Evolutionary conservation across 495 filamentous ascomycete species (phyloP).

Genomic region (Hypoxylon crocopeplum): DNA sequence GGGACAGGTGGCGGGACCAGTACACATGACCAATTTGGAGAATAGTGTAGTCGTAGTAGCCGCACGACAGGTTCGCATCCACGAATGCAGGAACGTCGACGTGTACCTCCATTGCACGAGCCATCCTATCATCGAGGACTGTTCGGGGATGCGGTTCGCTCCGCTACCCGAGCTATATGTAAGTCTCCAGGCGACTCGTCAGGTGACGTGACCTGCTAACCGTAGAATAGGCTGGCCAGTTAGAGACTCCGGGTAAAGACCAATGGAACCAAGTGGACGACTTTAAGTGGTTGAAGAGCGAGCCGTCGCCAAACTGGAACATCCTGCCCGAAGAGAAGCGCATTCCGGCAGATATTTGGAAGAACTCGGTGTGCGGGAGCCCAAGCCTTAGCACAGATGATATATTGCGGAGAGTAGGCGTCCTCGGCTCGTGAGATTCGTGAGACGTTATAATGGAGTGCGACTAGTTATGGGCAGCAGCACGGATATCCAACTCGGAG

Average conservation of each 20-base stretch:
- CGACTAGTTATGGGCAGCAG: too few relatives aligned
- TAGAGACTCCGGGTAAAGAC: constrained; percentile 54
- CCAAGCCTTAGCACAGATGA: constrained; percentile 69
- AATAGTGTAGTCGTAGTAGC: constrained; percentile 77
- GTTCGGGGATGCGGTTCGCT: constrained; percentile 77
- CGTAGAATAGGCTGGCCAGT: constrained; percentile 40
- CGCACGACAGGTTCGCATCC: constrained; percentile 87
- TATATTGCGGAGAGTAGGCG: constrained; percentile 66
- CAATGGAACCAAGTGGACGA: constrained; percentile 92
- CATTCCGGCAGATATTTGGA: constrained; percentile 71
- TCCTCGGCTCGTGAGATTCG: constrained; percentile 33
- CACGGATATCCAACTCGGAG: too few relatives aligned
- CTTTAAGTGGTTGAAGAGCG: constrained; percentile 93
- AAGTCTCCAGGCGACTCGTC: constrained; percentile 41
- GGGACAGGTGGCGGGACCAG: constrained; percentile 77
- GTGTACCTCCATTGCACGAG: constrained; percentile 83
- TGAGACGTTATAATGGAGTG: not conserved
- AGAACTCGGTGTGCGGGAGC: constrained; percentile 68
- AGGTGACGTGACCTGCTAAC: not conserved
- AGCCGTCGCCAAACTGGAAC: constrained; percentile 88
- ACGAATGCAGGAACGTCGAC: constrained; percentile 78
- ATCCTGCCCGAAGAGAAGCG: constrained; percentile 67
- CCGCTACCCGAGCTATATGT: constrained; percentile 74
- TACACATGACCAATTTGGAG: constrained; percentile 78
- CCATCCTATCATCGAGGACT: constrained; percentile 93